Evolutionary conservation across 768 basidiomycete genomes (phyloP).

Genomic region (Clitopilus passeckerianus): DNA sequence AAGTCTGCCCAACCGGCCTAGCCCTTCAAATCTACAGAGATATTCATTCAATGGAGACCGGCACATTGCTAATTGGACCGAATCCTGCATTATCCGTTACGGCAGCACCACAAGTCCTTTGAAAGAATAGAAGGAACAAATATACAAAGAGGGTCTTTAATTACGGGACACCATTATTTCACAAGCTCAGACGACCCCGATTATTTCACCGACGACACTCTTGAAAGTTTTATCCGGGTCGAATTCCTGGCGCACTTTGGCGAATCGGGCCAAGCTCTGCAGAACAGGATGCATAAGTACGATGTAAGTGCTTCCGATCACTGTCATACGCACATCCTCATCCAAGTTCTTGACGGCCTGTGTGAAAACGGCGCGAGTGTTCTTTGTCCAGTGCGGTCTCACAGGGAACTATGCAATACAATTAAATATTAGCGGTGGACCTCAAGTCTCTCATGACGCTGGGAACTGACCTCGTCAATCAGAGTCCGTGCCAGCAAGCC

Average conservation of each 20-base stretch:
- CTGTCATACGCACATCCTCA: conserved; percentile 20
- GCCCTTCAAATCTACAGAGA: no score
- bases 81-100: no score
- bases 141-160: no score
- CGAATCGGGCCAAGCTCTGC: conserved; percentile 24
- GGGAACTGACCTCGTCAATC: conserved; percentile 23
- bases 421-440: background rate
- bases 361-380: conserved; percentile 22
- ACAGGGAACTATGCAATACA: conserved; percentile 23
- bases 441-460: background rate
- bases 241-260: conserved; percentile 23
- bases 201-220: conserved; percentile 29
- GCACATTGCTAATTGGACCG: no score
- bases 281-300: background rate
- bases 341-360: conserved; percentile 26
- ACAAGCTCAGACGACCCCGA: conserved; percentile 24
- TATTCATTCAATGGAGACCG: no score
- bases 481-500: conserved; percentile 17
- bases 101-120: no score
- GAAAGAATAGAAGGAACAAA: no score
- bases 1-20: background rate
- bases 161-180: background rate
- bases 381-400: conserved; percentile 33
- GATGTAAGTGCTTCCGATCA: background rate
- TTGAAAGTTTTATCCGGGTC: conserved; percentile 28